Percentiles rank a stretch among this genome's conserved stretches.
Conservation (phyloP, 495 filamentous ascomycete species). For the Hypoxylon lienhwacheense region DNA sequence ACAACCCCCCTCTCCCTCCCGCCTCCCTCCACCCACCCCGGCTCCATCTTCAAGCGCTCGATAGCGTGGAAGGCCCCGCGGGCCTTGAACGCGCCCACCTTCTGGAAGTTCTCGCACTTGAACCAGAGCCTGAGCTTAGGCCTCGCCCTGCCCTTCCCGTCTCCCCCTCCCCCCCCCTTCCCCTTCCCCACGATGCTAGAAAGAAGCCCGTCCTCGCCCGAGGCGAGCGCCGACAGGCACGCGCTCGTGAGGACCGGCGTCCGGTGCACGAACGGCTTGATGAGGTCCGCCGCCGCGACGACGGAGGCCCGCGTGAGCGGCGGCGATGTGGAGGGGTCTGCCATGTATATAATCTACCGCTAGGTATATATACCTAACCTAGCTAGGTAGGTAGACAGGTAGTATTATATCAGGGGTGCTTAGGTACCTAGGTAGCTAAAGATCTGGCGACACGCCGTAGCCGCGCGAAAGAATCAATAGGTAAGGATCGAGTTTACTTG, state of each 20-base stretch:
- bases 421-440: no score
- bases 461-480: no score
- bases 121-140: constrained; percentile 81
- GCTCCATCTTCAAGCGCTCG: constrained; percentile 65
- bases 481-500: no score
- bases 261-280: constrained; percentile 74
- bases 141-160: constrained; percentile 46
- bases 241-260: constrained; percentile 80
- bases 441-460: no score
- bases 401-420: no score
- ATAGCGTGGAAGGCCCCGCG: constrained; percentile 90
- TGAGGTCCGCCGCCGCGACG: constrained; percentile 67
- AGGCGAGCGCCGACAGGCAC: constrained; percentile 74
- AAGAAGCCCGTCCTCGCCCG: constrained; percentile 55
- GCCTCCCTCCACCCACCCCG: constrained; percentile 57
- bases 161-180: constrained; percentile 51
- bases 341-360: no score
- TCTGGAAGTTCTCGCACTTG: constrained; percentile 95
- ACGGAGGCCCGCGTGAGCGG: constrained; percentile 72
- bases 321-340: constrained; percentile 52
- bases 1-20: constrained; percentile 69
- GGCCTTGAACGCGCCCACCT: constrained; percentile 90
- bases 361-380: no score
- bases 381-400: no score
- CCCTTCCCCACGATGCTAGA: no score